A percentile compares a stretch with the other conserved stretches of the same genome.
Conservation (phyloP, 2,329 filamentous ascomycete genomes). For the Meredithiella fracta region DNA sequence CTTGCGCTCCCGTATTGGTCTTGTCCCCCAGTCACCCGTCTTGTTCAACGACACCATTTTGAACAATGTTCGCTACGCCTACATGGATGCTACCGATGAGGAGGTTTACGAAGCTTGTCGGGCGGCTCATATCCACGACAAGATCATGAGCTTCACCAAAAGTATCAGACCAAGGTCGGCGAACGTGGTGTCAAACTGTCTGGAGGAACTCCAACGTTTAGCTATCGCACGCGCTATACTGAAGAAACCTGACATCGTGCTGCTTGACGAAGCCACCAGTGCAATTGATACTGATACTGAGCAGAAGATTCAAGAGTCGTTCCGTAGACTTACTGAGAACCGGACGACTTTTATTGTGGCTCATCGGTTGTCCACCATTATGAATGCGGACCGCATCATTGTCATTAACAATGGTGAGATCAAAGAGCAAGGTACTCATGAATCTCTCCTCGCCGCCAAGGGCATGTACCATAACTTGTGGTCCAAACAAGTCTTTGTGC, state of each 20-base stretch:
- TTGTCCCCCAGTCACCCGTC: conserved; percentile 39
- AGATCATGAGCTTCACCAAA: conserved; percentile 39
- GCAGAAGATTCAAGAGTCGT: conserved; percentile 47
- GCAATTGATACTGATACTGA: conserved; percentile 58
- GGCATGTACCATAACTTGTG: conserved; percentile 50
- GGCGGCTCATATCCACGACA: conserved; percentile 41
- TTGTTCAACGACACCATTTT: conserved; percentile 43
- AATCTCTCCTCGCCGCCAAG: conserved; percentile 37
- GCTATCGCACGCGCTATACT: conserved; percentile 57
- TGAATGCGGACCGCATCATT: conserved; percentile 51
- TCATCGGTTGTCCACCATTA: conserved; percentile 54
- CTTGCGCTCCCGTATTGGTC: conserved; percentile 36
- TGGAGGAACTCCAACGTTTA: conserved; percentile 49
- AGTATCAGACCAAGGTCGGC: conserved; percentile 34
- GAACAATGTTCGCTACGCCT: conserved; percentile 42
- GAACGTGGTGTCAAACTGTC: conserved; percentile 43
- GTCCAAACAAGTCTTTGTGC: conserved; percentile 44
- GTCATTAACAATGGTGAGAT: conserved; percentile 47
- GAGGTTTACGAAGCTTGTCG: conserved; percentile 38
- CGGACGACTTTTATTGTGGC: conserved; percentile 53
- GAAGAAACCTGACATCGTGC: conserved; percentile 56
- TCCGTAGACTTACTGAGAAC: conserved; percentile 39
- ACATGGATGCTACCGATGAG: conserved; percentile 35
- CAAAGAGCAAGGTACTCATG: conserved; percentile 46
- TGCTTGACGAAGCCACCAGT: conserved; percentile 66